Evolutionary conservation across 441 rosid genomes (phyloP), one percentile per base, ranked within the genome.

Genomic region (Capsella rubella): DNA sequence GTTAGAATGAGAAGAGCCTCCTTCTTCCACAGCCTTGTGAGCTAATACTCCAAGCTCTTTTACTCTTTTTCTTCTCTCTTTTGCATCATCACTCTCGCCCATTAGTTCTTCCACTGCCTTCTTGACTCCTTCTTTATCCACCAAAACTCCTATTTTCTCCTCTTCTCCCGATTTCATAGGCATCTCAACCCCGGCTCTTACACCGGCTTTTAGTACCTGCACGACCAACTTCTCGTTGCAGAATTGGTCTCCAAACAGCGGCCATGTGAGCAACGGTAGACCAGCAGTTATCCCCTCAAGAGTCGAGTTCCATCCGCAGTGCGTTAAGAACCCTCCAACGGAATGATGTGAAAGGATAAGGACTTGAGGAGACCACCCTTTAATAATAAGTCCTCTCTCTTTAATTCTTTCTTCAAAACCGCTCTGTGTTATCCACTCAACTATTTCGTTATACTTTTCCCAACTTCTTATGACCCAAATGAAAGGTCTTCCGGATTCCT

Each of bases 261-360:
- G 88, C 87, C 84, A 85, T 4, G 88, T 85, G 2, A 84, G 65
- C 47, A 85, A 4, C 2, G 87, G 82, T 21, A 83, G 2, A 18
- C 86, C 86, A 0, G 78, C 74, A 3, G 73, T 60, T 0, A 85
- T 51, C 5, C 84, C 86, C 47, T 87, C 88, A 0, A 83, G 64
- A 6, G 76, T 80, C 0, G 88, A 87, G 69, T 82, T 87, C 88
- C 90, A 86, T n/a, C 87, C 87, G 9, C 91, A 85, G 31, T 85
- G 89, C 2, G 89, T 85, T 15, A 87, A 65, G 79, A 85, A 85
- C 14, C 87, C 89, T 42, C 89, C 86, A 5, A 84, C 29, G 1
- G 87, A 67, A 0, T 65, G 61, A 37, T 85, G 89, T 27, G 89
- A 82, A 57, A 84, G 74, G 42, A 85, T 85, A 68, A 81, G 52